Base-by-base conservation (phyloP, 176 grass and related monocot species). In the Bonia amplexicaulis region DNA sequence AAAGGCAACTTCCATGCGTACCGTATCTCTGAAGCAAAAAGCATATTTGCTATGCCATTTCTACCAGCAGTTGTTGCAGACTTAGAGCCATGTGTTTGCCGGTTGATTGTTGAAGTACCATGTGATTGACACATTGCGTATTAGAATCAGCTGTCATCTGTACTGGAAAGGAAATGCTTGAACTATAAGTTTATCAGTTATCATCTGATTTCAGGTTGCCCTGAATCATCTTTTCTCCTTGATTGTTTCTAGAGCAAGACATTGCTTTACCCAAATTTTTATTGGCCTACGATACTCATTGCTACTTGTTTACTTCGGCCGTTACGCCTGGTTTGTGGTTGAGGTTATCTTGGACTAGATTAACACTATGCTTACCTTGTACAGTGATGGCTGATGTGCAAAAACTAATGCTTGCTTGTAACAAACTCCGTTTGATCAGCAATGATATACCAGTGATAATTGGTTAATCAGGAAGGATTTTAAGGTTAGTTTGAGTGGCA, bases 81-180 rank as follows among this genome's bases (percentile, higher is more conserved):
- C 44, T 22, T 83, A 0, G 55, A 72, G 17, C 48, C 15, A 14
- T 76, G 62, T 69, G 79, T 62, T 74, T 58, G n/a, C 49, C 14
- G 31, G 80, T 62, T 87, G 48, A 83, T 84, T 75, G 19, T 84
- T 75, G 23, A 85, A 81, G 54, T 74, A 7, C 29, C n/a, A 68
- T 87, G 59, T 40, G 23, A 80, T 82, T 74, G 26, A 27, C 46
- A 11, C 33, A 19, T 75, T 64, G 20, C 57, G 84, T 58, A 58
- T 58, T 58, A 58, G 80, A 61, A 48, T 79, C 79, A 68, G 58
- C n/a, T 60, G 66, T 83, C 73, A 73, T 72, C 15, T 83, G 59
- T 78, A 86, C 6, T 82, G 20, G 48, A 25, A 42, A 33, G 66
- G 73, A 78, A 82, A 82, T 86, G 40, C n/a, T 73, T 82, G 39